Base-by-base conservation (phyloP, 805 yeast species). In the Saccharomycopsis microspora region DNA sequence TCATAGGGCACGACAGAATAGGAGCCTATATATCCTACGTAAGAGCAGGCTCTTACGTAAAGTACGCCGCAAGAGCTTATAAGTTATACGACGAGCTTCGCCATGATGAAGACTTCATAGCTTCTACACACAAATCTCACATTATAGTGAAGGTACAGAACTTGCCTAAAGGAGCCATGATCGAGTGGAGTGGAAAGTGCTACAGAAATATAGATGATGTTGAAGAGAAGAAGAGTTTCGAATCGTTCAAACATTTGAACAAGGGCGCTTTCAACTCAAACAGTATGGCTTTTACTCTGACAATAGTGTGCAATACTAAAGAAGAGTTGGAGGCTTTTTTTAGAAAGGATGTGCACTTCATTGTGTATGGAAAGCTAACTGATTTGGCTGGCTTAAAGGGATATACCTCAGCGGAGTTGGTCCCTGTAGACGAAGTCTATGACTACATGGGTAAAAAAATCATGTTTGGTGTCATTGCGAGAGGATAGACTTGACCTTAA, bases 111-210 rank as follows among this genome's bases (percentile, higher is more conserved):
- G 19, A 43, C 9, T 19, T 41, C 31, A 32, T 40, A 5, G 6
- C 9, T n/a, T 32, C 50, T 4, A 41, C 49, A 5, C 19, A 19
- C 3, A 55, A 62, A 41, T 56, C 57, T 7, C 58, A 82, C 36
- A 58, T 79, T 8, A 66, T 82, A 8, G 82, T 76, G 0, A 68
- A 72, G 55, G 82, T 83, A 0, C 60, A 67, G 0, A 70, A 64
- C 34, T 64, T 86, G 44, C 95, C 95, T 4, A 74, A 72, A 45
- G 66, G 67, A 38, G 87, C 89, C 0, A 59, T 60, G 27, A 73
- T 82, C 34, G 95, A 86, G 64, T 84, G 94, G 90, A 76, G 81
- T 36, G 94, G 90, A 1, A 51, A 74, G 3, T 62, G 77, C 4
- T 76, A 69, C 51, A 70, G 72, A 48, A 58, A 55, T 8, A 64